These are phyloP conservation scores for Anisodus tanguticus DNA, from an alignment of 257 asterid species.

Conservation along the genomic window DNA sequence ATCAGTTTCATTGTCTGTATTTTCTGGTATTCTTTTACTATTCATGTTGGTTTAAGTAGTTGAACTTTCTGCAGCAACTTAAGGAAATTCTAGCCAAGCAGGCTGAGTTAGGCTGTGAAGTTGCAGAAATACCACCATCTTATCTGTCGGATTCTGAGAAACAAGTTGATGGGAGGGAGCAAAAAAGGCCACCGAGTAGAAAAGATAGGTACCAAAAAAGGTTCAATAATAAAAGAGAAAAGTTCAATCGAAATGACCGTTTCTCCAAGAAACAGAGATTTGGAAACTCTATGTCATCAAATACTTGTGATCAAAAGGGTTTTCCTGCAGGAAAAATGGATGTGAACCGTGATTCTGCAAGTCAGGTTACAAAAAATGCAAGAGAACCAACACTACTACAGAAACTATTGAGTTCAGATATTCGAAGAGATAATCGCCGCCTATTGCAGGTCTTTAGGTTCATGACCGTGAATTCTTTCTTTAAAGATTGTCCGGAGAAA, in stretches of 20 bases:
- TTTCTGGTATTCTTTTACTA: background rate
- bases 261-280: constrained; percentile 50
- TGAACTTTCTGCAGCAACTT: constrained; percentile 64
- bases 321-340: constrained; percentile 38
- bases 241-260: constrained; percentile 50
- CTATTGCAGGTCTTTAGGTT: constrained; percentile 83
- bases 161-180: constrained; percentile 44
- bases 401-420: constrained; percentile 73
- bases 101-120: constrained; percentile 94
- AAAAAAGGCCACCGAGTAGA: constrained; percentile 44
- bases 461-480: constrained; percentile 83
- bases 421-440: constrained; percentile 68
- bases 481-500: constrained; percentile 52
- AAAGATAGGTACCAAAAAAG: constrained; percentile 60
- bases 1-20: background rate
- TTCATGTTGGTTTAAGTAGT: constrained; percentile 20
- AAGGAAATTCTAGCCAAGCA: constrained; percentile 90
- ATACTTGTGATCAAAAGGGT: constrained; percentile 36
- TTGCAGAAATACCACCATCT: constrained; percentile 85
- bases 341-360: constrained; percentile 24
- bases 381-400: constrained; percentile 70
- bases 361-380: constrained; percentile 29
- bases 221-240: constrained; percentile 62
- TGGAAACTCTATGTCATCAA: constrained; percentile 40
- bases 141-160: constrained; percentile 76